Evolutionary conservation across 2,329 filamentous ascomycete genomes (phyloP), one percentile per base, ranked within the genome.

Genomic region (Dactylellina parvicollis): DNA sequence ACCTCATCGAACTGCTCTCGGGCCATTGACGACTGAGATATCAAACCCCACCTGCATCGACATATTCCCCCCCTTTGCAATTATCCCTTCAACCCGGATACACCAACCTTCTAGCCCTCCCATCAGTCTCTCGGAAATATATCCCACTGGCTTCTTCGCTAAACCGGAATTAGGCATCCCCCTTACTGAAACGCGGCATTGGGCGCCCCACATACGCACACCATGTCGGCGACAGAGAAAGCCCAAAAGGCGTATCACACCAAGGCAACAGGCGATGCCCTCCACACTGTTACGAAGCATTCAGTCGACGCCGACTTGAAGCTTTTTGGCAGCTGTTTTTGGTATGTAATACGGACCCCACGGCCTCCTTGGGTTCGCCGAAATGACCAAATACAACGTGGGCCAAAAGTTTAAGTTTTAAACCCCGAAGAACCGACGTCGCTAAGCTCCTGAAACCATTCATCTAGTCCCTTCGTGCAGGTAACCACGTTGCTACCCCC

Each of bases 281-380:
- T 88, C 52, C 81, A 84, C 47, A 96, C 92, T 1, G 89, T 86
- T 5, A 87, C 87, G 78, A 88, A 85, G 59, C 92, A 92, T 77
- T 83, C 85, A n/a, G 86, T 86, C 72, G 89, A 92, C 4, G 83
- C 86, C 74, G 86, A 89, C 5, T 80, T 96, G 54, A 93, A 92
- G 80, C 83, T 96, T 1, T 96, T 90, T 79, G 91, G 91, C 26
- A 90, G 89, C 77, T 93, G 90, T 79, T 95, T 92, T 80, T 96
- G 92, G 90, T 92, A 82, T 77, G 83, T 81, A 20, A 46, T 66
- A 42, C 55, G 32, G 54, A 32, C 28, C 5, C 44, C 60, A 22
- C 24, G 52, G 34, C 32, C 30, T 52, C 22, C 47, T 2, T 52
- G 9, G 47, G 8, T 8, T 49, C 4, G 16, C 56, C 14, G 42